Base-by-base conservation (phyloP, 2,329 filamentous ascomycete genomes). In the Capronia coronata region DNA sequence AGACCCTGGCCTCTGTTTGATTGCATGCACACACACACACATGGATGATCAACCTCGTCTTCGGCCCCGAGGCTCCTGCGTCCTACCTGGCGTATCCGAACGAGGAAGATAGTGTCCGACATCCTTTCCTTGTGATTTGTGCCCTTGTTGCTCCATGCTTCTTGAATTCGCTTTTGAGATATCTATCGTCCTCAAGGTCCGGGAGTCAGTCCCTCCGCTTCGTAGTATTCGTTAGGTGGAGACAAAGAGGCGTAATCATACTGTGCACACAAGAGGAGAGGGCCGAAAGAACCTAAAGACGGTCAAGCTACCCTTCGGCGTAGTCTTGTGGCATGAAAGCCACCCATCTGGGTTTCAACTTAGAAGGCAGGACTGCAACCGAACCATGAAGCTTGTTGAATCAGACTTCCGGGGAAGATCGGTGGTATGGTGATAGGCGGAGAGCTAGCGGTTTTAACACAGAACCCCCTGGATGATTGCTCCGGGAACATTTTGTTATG, bases 351-450 rank as follows among this genome's bases (percentile, higher is more conserved):
- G 22, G 48, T 43, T 39, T 38, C 40, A 34, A 25, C n/a, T n/a
- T n/a, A n/a, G n/a, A n/a, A n/a, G n/a, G n/a, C n/a, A n/a, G n/a
- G n/a, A 41, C 50, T 48, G 45, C 29, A 30, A 46, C 37, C 32
- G 35, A 43, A 22, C 16, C 21, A 30, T 44, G 32, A 52, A 48
- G 14, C 35, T 35, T 44, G 13, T 42, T 25, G 38, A 38, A 23
- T 38, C 41, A 42, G 41, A 48, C 50, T 45, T 37, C 48, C 50
- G 50, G 50, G 50, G 50, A 52, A 52, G 22, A 42, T 29, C 49
- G 38, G 42, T 43, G 43, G 45, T 27, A 35, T 23, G 23, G 21
- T 18, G 35, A 21, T 37, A 18, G 42, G 19, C 27, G 35, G 42
- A n/a, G 25, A 22, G 34, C 48, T 38, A 22, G 29, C 21, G 22